Base-by-base conservation (phyloP, 495 filamentous ascomycete species). In the Staphylotrichum longicolle region DNA sequence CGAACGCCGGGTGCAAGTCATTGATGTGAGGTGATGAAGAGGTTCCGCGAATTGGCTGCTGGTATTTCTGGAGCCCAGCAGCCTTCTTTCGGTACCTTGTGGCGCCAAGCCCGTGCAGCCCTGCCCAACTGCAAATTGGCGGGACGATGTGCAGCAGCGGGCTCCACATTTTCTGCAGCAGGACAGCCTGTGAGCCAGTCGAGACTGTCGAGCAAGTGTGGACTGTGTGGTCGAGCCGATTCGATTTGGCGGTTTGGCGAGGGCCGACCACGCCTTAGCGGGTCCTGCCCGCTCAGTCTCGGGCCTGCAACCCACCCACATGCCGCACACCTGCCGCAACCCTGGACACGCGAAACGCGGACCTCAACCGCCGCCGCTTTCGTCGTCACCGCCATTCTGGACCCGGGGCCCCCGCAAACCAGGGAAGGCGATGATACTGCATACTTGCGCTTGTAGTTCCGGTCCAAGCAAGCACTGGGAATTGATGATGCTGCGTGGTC, bases 321-420 rank as follows among this genome's bases (percentile, higher is more conserved):
- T 50, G 57, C 47, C 39, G 57, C 57, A 33, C 44, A 53, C 48
- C 44, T 57, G 44, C 55, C 44, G 55, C 42, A 10, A 14, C 55
- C 32, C 32, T 51, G 48, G 48, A 27, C 20, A 42, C 54, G 54
- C 42, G 55, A 44, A 47, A 57, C 55, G 42, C 32, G 44, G 42
- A 11, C 45, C 34, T 45, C 55, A 44, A 35, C 52, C 52, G 41
- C 51, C 55, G 61, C 54, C 58, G 51, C 33, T 63, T 64, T 58
- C 39, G 54, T 67, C 64, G 68, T 72, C 74, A 72, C 75, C 75
- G 75, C 72, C 74, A 74, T 69, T 70, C 66, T 50, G 59, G 51
- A 39, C 42, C 50, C 34, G 41, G 57, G 39, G 14, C 5, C 48
- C 57, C 57, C 57, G 48, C 39, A 35, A 46, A 50, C 33, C 51